These are phyloP conservation scores for Hypoxylon trugodes DNA, from an alignment of 495 filamentous ascomycete genomes.

Conservation along the genomic window DNA sequence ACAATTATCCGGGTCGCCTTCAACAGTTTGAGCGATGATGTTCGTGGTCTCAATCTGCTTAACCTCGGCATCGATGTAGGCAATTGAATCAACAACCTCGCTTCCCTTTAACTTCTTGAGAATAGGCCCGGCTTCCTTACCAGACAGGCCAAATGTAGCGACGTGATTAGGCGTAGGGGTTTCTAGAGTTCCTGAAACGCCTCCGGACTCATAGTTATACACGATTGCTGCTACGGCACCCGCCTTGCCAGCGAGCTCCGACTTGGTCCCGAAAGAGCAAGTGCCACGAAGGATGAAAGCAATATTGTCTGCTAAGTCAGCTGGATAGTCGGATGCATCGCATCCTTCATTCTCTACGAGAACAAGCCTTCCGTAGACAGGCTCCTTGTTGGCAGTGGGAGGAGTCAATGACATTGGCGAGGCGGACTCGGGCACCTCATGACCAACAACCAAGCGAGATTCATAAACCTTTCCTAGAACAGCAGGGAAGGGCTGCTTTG, in stretches of 20 bases:
- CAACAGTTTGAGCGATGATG: constrained; percentile 62
- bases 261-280: constrained; percentile 69
- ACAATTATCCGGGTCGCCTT: constrained; percentile 64
- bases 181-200: constrained; percentile 62
- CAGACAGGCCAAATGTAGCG: constrained; percentile 65
- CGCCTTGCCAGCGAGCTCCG: constrained; percentile 61
- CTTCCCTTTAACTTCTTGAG: constrained; percentile 56
- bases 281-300: constrained; percentile 65
- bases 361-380: constrained; percentile 56
- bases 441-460: constrained; percentile 63
- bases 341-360: constrained; percentile 59
- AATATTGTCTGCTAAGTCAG: constrained; percentile 56
- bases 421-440: constrained; percentile 59
- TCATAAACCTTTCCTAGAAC: constrained; percentile 66
- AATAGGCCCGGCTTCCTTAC: constrained; percentile 58
- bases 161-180: constrained; percentile 61
- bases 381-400: constrained; percentile 63
- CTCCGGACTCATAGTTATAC: constrained; percentile 63
- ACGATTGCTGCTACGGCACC: constrained; percentile 69
- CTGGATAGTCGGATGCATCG: constrained; percentile 56
- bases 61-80: constrained; percentile 63
- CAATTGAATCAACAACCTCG: constrained; percentile 58
- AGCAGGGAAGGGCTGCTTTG: constrained; percentile 66
- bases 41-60: constrained; percentile 57
- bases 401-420: constrained; percentile 67